Percentiles rank a stretch among this genome's conserved stretches.
Evolutionary conservation across 2,329 filamentous ascomycete species (phyloP).

Genomic region (Aspergillus chevalieri): DNA sequence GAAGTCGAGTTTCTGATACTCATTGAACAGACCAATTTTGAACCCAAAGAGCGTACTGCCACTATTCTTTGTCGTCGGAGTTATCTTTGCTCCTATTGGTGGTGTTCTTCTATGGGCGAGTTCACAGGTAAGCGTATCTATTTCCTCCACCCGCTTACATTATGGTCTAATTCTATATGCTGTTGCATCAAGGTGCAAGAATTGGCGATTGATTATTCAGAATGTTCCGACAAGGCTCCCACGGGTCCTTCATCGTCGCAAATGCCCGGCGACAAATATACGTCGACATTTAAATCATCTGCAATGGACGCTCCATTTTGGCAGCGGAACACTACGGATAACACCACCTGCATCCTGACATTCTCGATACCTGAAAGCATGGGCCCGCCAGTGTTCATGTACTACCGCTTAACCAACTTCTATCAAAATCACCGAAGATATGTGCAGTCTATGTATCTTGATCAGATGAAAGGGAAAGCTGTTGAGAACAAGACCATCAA

Average conservation of each 20-base stretch:
- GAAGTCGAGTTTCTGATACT: conserved; percentile 6
- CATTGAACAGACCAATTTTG: conserved; percentile 67
- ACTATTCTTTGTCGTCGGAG: conserved; percentile 81
- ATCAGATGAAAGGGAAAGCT: conserved; percentile 71
- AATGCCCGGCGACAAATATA: conserved; percentile 45
- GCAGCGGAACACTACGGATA: conserved; percentile 21
- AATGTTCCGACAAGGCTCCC: conserved; percentile 59
- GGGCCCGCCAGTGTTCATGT: conserved; percentile 76
- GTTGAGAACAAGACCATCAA: conserved; percentile 57
- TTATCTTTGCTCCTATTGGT: conserved; percentile 91
- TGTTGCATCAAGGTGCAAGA: conserved; percentile 66
- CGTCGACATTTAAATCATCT: conserved; percentile 64
- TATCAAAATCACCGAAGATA: conserved; percentile 98
- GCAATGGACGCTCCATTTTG: conserved; percentile 31
- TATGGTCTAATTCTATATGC: conserved; percentile 1
- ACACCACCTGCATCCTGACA: conserved; percentile 61
- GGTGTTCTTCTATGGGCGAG: conserved; percentile 82
- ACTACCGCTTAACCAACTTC: conserved; percentile 95
- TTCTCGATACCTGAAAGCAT: conserved; percentile 77
- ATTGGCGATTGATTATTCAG: conserved; percentile 81
- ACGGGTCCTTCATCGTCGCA: conserved; percentile 20
- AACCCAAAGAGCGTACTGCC: conserved; percentile 91
- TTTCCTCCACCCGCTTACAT: not conserved
- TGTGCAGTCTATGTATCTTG: conserved; percentile 77
- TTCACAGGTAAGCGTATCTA: conserved; percentile 53